These are phyloP conservation scores for Dalechampia spathulata DNA, from an alignment of 441 rosid species.

Conservation along the genomic window DNA sequence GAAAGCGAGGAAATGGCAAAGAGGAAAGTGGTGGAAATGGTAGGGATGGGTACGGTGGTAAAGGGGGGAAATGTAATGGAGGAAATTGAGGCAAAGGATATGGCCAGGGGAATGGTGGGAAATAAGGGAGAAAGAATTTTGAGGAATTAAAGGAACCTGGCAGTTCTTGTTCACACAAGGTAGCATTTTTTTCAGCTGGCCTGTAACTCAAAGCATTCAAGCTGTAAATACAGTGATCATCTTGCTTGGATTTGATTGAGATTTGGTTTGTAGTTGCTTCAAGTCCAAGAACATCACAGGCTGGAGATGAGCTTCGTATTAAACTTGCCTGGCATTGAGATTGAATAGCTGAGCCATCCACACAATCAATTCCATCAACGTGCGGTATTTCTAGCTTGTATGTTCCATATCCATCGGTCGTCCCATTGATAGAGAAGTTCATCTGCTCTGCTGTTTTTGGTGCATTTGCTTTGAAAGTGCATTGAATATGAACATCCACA, in stretches of 20 bases:
- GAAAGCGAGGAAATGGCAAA: no score
- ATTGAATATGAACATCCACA: slow-evolving; percentile 63
- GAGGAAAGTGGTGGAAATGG: no score
- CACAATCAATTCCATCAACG: slow-evolving; percentile 60
- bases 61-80: slow-evolving; percentile 4
- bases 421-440: slow-evolving; percentile 68
- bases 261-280: slow-evolving; percentile 55
- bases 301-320: slow-evolving; percentile 35
- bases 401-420: slow-evolving; percentile 58
- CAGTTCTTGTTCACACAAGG: slow-evolving; percentile 33
- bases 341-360: slow-evolving; percentile 41
- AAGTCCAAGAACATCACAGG: slow-evolving; percentile 62
- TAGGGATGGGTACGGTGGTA: slow-evolving; percentile 21
- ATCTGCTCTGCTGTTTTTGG: slow-evolving; percentile 55
- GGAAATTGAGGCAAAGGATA: slow-evolving; percentile 11
- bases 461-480: slow-evolving; percentile 54
- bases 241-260: slow-evolving; percentile 52
- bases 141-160: slow-evolving; percentile 29
- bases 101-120: slow-evolving; percentile 33
- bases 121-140: slow-evolving; percentile 46
- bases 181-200: slow-evolving; percentile 44
- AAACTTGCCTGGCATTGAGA: slow-evolving; percentile 64
- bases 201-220: slow-evolving; percentile 53
- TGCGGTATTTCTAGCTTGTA: slow-evolving; percentile 65
- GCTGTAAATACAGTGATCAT: slow-evolving; percentile 66